A percentile compares a stretch with the other conserved stretches of the same genome.
These are phyloP conservation scores for Daucus carota DNA, from an alignment of 129 eudicot species.

Conservation along the genomic window DH1_v3.0 NC_030388.2:24473501-24474000, in stretches of 20 bases:
- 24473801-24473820: constrained; percentile 7
- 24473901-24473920: constrained; percentile 20
- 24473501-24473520: too few relatives aligned
- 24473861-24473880: constrained; percentile 12
- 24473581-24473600: neutral
- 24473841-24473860: constrained; percentile 15
- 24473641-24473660: neutral
- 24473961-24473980: neutral
- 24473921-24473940: constrained; percentile 28
- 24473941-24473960: constrained; percentile 26
- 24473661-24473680: neutral
- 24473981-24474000: constrained; percentile 11
- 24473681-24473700: neutral
- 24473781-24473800: constrained; percentile 17
- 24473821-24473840: constrained; percentile 20
- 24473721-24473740: neutral
- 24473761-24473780: too few relatives aligned
- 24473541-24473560: too few relatives aligned
- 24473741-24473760: constrained; percentile 13
- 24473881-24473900: constrained; percentile 11
- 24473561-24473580: neutral
- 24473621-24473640: neutral
- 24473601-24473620: too few relatives aligned
- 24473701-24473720: neutral
- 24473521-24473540: too few relatives aligned